phyloP scores from a whole-genome alignment of 148 eudicot genomes.

The Vaccinium corymbosum region DNA sequence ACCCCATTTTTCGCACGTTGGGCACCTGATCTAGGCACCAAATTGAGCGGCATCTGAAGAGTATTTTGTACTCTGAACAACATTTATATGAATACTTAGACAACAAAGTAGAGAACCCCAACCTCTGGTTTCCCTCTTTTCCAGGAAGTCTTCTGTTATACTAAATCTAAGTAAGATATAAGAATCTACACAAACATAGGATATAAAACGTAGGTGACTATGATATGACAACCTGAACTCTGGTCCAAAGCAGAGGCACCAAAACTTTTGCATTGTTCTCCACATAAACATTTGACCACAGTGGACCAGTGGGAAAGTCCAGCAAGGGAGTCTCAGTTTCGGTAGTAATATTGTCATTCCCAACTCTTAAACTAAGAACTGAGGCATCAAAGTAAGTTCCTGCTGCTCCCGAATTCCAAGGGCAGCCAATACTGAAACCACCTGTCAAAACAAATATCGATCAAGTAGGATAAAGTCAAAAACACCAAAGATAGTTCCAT shows the following conservation, averaged over 20 bases:
- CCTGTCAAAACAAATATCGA: slow-evolving; percentile 42
- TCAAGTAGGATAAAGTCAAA: not conserved
- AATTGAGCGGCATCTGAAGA: no score
- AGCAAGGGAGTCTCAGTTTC: slow-evolving; percentile 83
- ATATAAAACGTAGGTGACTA: not conserved
- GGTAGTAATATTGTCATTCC: slow-evolving; percentile 70
- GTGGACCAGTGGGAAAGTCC: slow-evolving; percentile 72
- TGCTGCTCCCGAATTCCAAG: slow-evolving; percentile 78
- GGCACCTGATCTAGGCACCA: no score
- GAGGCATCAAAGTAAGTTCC: slow-evolving; percentile 75
- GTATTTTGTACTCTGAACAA: no score
- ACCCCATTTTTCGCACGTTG: no score
- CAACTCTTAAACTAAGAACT: slow-evolving; percentile 65
- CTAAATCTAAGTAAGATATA: no score
- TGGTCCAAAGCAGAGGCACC: slow-evolving; percentile 84
- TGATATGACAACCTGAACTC: slow-evolving; percentile 70
- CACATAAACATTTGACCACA: slow-evolving; percentile 77
- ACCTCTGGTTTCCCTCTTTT: not conserved
- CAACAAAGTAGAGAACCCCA: not conserved
- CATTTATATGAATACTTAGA: not conserved
- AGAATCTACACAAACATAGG: not conserved
- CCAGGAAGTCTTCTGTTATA: not conserved
- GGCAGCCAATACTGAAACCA: slow-evolving; percentile 76
- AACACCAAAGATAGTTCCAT: slow-evolving; percentile 2
- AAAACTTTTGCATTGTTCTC: slow-evolving; percentile 84